A percentile compares a stretch with the other conserved stretches of the same genome.
phyloP scores from a whole-genome alignment of 176 grass and related monocot genomes.

The Saccharum spontaneum region DNA sequence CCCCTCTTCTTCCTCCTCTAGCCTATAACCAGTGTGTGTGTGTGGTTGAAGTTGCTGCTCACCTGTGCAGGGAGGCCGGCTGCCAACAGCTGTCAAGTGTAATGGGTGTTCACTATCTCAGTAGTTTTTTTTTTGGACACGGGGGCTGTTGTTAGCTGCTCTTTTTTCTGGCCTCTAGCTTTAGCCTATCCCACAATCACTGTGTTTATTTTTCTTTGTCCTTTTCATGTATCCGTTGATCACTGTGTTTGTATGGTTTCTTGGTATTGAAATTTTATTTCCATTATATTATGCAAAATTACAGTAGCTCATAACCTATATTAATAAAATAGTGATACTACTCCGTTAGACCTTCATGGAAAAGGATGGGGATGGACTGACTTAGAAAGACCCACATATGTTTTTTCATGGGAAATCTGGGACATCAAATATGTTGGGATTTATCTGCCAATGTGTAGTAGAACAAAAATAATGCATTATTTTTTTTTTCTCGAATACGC shows the following conservation, averaged over 20 bases:
- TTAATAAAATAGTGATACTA: neutral
- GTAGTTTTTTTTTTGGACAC: neutral
- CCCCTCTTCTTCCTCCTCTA: neutral
- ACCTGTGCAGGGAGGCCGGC: too few relatives aligned
- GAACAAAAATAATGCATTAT: neutral
- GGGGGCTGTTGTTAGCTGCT: neutral
- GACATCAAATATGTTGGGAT: neutral
- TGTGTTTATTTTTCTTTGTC: neutral
- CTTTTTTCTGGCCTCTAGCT: neutral
- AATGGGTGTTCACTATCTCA: neutral
- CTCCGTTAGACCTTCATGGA: neutral
- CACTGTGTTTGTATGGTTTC: neutral
- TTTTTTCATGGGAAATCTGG: neutral
- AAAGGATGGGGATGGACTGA: neutral
- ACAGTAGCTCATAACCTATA: neutral
- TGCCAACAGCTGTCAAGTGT: neutral
- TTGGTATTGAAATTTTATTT: neutral
- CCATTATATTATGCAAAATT: neutral
- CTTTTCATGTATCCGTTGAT: neutral
- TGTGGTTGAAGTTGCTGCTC: neutral
- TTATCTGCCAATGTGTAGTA: neutral
- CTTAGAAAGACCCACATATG: neutral
- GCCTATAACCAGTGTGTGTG: neutral
- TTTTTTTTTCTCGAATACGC: too few relatives aligned
- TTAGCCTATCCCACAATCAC: neutral